A percentile compares a stretch with the other conserved stretches of the same genome.
phyloP scores from a whole-genome alignment of 78 protist genomes.

The Dictyostelium purpureum region DNA sequence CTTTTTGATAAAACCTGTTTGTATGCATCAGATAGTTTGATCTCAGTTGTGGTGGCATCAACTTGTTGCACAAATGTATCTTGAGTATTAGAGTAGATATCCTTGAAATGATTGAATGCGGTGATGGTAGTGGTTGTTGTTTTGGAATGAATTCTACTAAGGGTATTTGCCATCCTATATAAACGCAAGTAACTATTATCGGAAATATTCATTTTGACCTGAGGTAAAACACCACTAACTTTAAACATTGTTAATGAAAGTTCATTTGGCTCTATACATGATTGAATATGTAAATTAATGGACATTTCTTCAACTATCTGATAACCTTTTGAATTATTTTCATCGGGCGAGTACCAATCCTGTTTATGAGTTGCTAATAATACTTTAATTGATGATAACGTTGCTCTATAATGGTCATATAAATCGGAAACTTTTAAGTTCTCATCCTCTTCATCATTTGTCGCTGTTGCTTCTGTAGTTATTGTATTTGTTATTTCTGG shows the following conservation, averaged over 20 bases:
- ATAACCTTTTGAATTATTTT: not conserved
- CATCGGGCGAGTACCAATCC: slow-evolving; percentile 41
- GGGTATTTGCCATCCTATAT: slow-evolving; percentile 22
- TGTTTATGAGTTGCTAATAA: slow-evolving; percentile 16
- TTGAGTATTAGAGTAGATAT: not conserved
- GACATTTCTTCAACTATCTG: slow-evolving; percentile 70
- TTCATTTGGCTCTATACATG: slow-evolving; percentile 70
- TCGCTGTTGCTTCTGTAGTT: not conserved
- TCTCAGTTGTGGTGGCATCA: slow-evolving; percentile 33
- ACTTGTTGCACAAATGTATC: slow-evolving; percentile 9
- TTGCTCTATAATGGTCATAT: slow-evolving; percentile 67
- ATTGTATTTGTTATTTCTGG: not conserved
- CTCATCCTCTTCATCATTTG: not conserved
- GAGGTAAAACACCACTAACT: slow-evolving; percentile 53
- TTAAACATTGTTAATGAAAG: slow-evolving; percentile 56
- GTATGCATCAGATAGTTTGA: slow-evolving; percentile 53
- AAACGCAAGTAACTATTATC: slow-evolving; percentile 20
- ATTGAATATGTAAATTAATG: slow-evolving; percentile 51
- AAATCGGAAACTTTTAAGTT: slow-evolving; percentile 48
- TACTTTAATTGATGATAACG: slow-evolving; percentile 52
- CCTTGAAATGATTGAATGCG: slow-evolving; percentile 50
- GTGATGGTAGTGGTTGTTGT: not conserved
- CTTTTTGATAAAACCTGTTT: slow-evolving; percentile 26
- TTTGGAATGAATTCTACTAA: not conserved
- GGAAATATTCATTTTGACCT: slow-evolving; percentile 54